Evolutionary conservation across 2,329 filamentous ascomycete species (phyloP).

Genomic region (Sporothrix schenckii): DNA sequence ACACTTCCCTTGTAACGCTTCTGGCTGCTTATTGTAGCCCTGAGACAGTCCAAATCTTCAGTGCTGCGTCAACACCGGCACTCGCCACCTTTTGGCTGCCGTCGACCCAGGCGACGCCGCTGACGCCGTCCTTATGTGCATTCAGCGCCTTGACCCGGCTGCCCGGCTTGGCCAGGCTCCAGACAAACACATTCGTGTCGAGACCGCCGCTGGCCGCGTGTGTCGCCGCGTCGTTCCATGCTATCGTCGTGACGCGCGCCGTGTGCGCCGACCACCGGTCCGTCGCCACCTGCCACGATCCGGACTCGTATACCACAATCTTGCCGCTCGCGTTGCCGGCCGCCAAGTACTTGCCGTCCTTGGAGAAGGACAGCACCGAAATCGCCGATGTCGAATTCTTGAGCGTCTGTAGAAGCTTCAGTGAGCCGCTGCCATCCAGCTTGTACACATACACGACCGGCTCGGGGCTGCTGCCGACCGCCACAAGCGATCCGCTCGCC

Average conservation of each 20-base stretch:
- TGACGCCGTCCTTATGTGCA: constrained; percentile 95
- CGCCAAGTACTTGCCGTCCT: constrained; percentile 74
- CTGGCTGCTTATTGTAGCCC: constrained; percentile 50
- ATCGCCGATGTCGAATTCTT: constrained; percentile 71
- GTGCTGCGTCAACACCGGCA: constrained; percentile 80
- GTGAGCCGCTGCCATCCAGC: constrained; percentile 58
- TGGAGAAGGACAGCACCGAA: constrained; percentile 81
- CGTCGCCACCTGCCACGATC: constrained; percentile 68
- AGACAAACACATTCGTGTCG: constrained; percentile 90
- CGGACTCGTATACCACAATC: constrained; percentile 76
- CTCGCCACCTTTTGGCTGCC: constrained; percentile 70
- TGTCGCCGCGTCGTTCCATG: constrained; percentile 77
- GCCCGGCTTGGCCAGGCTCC: constrained; percentile 82
- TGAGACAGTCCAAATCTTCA: constrained; percentile 82
- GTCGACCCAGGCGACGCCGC: constrained; percentile 76
- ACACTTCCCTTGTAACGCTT: not conserved
- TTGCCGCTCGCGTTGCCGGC: constrained; percentile 84
- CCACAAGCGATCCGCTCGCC: constrained; percentile 67
- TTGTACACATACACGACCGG: constrained; percentile 74
- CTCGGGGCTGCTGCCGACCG: constrained; percentile 71
- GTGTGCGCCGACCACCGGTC: constrained; percentile 70
- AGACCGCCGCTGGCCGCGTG: constrained; percentile 82
- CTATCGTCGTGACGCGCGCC: constrained; percentile 59
- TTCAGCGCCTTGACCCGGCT: constrained; percentile 82
- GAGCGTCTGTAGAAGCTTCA: constrained; percentile 60